Base-by-base conservation (phyloP, 805 yeast genomes). In the Martiniozyma abietophila region DNA sequence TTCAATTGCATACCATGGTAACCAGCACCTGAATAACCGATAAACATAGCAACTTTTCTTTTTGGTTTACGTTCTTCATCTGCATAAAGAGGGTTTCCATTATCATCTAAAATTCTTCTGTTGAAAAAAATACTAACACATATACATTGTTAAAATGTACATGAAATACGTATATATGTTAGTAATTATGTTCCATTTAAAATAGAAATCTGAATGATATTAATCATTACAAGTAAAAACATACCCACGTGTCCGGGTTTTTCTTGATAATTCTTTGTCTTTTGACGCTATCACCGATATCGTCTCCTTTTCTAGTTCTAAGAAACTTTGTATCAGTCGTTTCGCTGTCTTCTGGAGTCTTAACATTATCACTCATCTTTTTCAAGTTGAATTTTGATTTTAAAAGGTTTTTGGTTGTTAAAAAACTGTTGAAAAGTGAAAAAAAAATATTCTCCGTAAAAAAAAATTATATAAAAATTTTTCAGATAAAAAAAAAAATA, bases 21-120 rank as follows among this genome's bases (percentile, higher is more conserved):
- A 0, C 96, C 96, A 1, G 95, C 78, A 27, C 97, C 97, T 54
- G 96, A 88, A 61, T 88, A 88, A 4, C 97, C 96, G 44, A 88
- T 67, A 75, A 84, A 67, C 49, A 81, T 75, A 0, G 95, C 96
- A 16, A 85, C 95, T 53, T 88, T 88, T 48, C 75, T 72, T 67
- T 88, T 88, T 16, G 97, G 95, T 43, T 69, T 72, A 56, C 86
- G 68, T 23, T 56, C 56, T 43, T 74, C 82, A 37, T 64, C 66
- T 7, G 41, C 41, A 26, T 67, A 74, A 26, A 74, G 54, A 3
- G 78, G 76, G 22, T 72, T 67, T 9, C 88, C 89, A 19, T 74
- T 58, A 12, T 63, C 80, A 53, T 79, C 86, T 54, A 74, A 40
- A 46, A 50, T 63, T 42, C 50, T 74, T 60, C 64, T 59, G 39